Percentiles rank a stretch among this genome's conserved stretches.
phyloP scores from a whole-genome alignment of 306 rosid species.

The Quercus ilex region DNA sequence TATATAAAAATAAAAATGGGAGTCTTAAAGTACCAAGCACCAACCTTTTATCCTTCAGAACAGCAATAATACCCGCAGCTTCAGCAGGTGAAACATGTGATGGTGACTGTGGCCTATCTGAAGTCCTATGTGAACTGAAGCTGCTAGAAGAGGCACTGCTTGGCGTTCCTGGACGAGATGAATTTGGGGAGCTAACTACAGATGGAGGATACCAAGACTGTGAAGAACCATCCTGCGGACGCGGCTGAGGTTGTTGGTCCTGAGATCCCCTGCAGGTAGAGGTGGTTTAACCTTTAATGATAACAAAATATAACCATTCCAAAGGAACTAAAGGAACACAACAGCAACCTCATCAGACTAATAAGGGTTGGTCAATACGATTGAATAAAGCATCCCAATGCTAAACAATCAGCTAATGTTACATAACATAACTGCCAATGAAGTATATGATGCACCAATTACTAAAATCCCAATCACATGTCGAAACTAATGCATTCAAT shows the following conservation, averaged over 20 bases:
- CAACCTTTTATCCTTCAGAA: conserved; percentile 76
- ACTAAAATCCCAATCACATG: no score
- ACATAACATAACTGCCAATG: not conserved
- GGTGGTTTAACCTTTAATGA: not conserved
- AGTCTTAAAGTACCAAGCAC: not conserved
- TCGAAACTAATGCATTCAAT: no score
- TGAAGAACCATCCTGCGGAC: conserved; percentile 54
- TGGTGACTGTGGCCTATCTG: conserved; percentile 44
- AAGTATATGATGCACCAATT: not conserved
- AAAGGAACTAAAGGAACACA: not conserved
- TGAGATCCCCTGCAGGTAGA: conserved; percentile 68
- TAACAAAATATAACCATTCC: not conserved
- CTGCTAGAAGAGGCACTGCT: conserved; percentile 43
- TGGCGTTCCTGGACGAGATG: conserved; percentile 74
- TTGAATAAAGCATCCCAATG: no score
- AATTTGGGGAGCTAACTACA: conserved; percentile 44
- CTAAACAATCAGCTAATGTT: no score
- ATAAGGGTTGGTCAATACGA: no score
- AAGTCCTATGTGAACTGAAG: conserved; percentile 40
- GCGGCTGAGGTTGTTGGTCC: conserved; percentile 62
- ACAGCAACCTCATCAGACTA: no score
- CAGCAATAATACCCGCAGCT: conserved; percentile 67
- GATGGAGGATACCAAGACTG: conserved; percentile 91
- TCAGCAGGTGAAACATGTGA: conserved; percentile 74
- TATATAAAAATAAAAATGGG: not conserved